These are phyloP conservation scores for Saccharomycopsis fodiens DNA, from an alignment of 805 yeast species.

Conservation along the genomic window DNA sequence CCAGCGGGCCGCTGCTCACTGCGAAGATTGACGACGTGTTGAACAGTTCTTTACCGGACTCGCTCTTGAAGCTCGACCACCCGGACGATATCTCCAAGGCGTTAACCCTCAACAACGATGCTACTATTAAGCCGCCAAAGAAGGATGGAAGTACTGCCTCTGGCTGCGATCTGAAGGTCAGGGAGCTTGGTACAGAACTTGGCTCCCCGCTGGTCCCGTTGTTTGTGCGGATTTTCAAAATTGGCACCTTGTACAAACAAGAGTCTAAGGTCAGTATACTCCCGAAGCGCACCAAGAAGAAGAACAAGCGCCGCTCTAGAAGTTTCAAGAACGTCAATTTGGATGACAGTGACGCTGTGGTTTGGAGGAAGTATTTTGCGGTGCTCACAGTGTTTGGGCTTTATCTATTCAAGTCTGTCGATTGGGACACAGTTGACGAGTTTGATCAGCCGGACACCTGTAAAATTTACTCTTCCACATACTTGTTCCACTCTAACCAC, in stretches of 20 bases:
- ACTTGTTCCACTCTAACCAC: conserved; percentile 12
- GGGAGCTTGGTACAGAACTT: background rate
- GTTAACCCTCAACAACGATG: background rate
- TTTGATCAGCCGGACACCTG: conserved; percentile 4
- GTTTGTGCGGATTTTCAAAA: conserved; percentile 32
- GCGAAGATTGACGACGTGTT: background rate
- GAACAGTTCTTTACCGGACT: conserved; percentile 8
- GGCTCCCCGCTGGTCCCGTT: conserved; percentile 19
- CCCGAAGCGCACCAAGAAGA: conserved; percentile 20
- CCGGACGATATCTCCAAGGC: conserved; percentile 11
- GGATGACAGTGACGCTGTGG: conserved; percentile 18
- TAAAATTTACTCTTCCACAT: conserved; percentile 15
- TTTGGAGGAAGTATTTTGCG: conserved; percentile 40
- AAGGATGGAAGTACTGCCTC: background rate
- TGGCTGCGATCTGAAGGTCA: background rate
- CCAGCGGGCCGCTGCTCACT: background rate
- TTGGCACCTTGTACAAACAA: conserved; percentile 34
- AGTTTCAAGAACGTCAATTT: conserved; percentile 13
- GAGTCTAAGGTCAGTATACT: conserved; percentile 25
- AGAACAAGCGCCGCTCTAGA: conserved; percentile 23
- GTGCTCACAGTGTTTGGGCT: conserved; percentile 45
- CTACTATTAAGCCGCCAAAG: conserved; percentile 8
- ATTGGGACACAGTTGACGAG: conserved; percentile 21
- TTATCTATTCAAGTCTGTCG: conserved; percentile 35
- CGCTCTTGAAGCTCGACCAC: conserved; percentile 14